phyloP scores from a whole-genome alignment of 1,139 yeast genomes.

The Cylindricascospora bacillispora region DNA sequence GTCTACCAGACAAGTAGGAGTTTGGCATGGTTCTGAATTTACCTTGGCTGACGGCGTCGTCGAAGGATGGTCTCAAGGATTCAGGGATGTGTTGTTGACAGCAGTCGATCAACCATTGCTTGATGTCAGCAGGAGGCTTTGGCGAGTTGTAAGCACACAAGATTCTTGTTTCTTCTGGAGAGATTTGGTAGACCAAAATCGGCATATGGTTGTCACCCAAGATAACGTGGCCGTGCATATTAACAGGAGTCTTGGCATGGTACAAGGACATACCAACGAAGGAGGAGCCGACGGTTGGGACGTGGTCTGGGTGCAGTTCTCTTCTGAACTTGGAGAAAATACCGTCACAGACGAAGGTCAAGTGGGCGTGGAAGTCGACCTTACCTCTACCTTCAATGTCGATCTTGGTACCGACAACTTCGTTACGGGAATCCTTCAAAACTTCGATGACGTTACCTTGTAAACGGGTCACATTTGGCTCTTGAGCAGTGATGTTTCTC shows the following conservation, averaged over 20 bases:
- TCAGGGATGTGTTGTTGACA: conserved; percentile 66
- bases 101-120: conserved; percentile 42
- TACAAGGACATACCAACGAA: conserved; percentile 73
- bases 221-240: conserved; percentile 79
- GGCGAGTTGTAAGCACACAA: conserved; percentile 75
- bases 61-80: conserved; percentile 51
- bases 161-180: conserved; percentile 72
- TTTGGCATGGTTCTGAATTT: conserved; percentile 86
- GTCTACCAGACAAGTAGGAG: conserved; percentile 71
- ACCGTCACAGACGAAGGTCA: conserved; percentile 84
- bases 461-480: conserved; percentile 58
- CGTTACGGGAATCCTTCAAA: conserved; percentile 38
- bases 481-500: conserved; percentile 54
- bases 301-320: conserved; percentile 42
- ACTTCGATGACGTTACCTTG: conserved; percentile 73
- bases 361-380: conserved; percentile 38
- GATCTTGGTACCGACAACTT: conserved; percentile 56
- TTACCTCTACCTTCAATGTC: conserved; percentile 29
- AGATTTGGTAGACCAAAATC: conserved; percentile 73
- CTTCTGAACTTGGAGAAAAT: conserved; percentile 87
- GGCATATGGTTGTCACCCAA: conserved; percentile 75
- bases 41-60: conserved; percentile 35
- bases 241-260: conserved; percentile 60
- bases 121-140: conserved; percentile 61
- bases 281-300: conserved; percentile 64